Evolutionary conservation across 2,329 filamentous ascomycete species (phyloP).

Genomic region (Trichoderma koningii): DNA sequence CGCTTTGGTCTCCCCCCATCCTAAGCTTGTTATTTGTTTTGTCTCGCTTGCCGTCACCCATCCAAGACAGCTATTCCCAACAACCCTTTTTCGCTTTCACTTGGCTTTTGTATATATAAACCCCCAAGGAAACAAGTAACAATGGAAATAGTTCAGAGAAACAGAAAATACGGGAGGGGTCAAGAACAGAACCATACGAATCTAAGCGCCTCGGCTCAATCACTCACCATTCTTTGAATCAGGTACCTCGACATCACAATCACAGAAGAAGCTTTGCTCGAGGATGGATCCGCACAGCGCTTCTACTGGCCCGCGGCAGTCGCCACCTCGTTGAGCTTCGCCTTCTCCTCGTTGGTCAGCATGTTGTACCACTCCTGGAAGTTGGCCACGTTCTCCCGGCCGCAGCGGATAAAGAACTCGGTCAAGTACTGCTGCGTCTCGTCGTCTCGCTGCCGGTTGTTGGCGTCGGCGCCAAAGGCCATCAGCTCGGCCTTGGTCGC

Average conservation of each 20-base stretch:
- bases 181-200: too few species aligned
- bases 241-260: too few species aligned
- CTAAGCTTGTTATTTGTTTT: neutral
- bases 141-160: neutral
- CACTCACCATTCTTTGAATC: too few species aligned
- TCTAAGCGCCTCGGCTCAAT: too few species aligned
- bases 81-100: neutral
- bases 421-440: slow-evolving; percentile 84
- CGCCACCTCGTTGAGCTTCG: slow-evolving; percentile 57
- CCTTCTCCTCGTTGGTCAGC: slow-evolving; percentile 58
- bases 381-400: slow-evolving; percentile 56
- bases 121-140: neutral
- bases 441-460: slow-evolving; percentile 73
- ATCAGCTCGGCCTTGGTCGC: slow-evolving; percentile 76
- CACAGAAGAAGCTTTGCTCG: neutral
- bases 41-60: neutral
- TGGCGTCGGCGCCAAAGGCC: slow-evolving; percentile 66
- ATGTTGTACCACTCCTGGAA: slow-evolving; percentile 60
- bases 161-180: neutral
- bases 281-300: neutral
- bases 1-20: neutral
- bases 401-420: slow-evolving; percentile 72
- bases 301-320: slow-evolving; percentile 39
- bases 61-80: neutral
- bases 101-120: neutral